Conservation (phyloP, 2,329 filamentous ascomycete genomes). For the Chaetomiaceae sp. region DNA sequence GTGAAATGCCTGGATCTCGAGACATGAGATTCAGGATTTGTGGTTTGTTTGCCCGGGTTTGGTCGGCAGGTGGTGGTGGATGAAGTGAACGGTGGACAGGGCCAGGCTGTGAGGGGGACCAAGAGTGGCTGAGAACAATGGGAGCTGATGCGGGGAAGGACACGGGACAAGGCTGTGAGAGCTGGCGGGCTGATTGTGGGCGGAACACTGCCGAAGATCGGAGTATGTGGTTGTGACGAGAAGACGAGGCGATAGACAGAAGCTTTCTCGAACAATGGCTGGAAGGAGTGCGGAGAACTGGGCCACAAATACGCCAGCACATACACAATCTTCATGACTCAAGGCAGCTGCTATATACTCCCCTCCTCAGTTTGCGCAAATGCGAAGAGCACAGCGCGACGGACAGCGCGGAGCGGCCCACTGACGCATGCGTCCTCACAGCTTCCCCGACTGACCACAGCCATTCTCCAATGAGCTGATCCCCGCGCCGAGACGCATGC, state of each 20-base stretch:
- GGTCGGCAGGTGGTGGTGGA: neutral
- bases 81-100: no score
- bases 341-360: constrained; percentile 13
- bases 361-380: constrained; percentile 22
- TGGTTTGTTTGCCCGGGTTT: neutral
- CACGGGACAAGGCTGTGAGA: no score
- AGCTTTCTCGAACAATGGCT: neutral
- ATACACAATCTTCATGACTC: neutral
- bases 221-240: no score
- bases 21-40: constrained; percentile 21
- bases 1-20: constrained; percentile 18
- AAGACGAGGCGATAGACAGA: no score
- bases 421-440: constrained; percentile 13
- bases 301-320: neutral
- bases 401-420: constrained; percentile 6
- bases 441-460: constrained; percentile 11
- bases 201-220: no score
- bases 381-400: constrained; percentile 16
- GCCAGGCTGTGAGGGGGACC: no score
- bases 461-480: constrained; percentile 22
- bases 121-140: no score
- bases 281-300: neutral
- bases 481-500: constrained; percentile 10
- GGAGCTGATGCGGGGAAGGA: no score
- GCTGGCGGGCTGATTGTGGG: no score